These are phyloP conservation scores for Ophiocytium majus DNA, from an alignment of 352 stramenopile species.

Conservation along the genomic window DNA sequence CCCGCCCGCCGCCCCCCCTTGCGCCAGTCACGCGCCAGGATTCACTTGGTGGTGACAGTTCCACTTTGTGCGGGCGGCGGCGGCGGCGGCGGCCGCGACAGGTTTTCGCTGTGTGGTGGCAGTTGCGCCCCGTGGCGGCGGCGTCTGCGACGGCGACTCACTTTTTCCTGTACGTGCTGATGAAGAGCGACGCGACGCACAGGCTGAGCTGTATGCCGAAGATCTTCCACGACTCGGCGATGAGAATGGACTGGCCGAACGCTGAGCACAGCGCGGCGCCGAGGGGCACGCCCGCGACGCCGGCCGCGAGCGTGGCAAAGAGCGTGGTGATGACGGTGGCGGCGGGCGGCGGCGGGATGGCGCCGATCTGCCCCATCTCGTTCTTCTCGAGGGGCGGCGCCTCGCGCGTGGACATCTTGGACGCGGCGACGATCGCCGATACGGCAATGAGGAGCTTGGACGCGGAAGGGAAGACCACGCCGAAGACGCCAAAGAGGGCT, in stretches of 20 bases:
- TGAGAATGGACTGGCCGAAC: neutral
- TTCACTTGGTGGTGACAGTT: too few species aligned
- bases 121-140: too few species aligned
- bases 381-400: neutral
- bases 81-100: too few species aligned
- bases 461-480: neutral
- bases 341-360: neutral
- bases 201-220: neutral
- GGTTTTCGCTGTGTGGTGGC: too few species aligned
- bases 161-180: constrained; percentile 8
- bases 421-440: neutral
- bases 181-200: neutral
- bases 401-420: neutral
- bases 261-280: neutral
- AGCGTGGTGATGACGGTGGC: neutral
- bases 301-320: neutral
- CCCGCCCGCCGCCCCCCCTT: too few species aligned
- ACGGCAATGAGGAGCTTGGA: neutral
- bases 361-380: constrained; percentile 8
- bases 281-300: neutral
- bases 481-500: neutral
- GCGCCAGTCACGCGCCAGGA: too few species aligned
- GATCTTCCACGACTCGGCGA: constrained; percentile 10
- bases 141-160: too few species aligned
- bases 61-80: too few species aligned